These are phyloP conservation scores for Darksidea phi DNA, from an alignment of 495 filamentous ascomycete species.

Conservation along the genomic window DNA sequence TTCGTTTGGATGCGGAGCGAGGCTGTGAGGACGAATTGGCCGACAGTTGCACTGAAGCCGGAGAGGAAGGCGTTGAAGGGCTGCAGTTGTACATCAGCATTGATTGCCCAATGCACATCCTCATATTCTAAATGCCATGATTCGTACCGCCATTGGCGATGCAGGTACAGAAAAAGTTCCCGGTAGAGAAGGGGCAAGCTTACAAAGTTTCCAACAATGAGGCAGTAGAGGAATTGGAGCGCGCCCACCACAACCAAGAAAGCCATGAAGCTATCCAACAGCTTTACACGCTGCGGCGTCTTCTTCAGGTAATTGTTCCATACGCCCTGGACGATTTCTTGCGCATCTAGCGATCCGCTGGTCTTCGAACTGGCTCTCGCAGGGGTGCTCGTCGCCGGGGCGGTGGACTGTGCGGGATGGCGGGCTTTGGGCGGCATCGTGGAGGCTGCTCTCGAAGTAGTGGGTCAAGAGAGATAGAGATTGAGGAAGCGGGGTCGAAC, in stretches of 20 bases:
- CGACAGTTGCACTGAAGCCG: constrained; percentile 91
- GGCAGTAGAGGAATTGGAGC: constrained; percentile 90
- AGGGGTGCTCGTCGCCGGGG: constrained; percentile 30
- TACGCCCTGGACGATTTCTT: constrained; percentile 56
- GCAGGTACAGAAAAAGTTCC: background rate
- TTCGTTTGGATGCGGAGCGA: constrained; percentile 89
- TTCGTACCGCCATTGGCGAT: background rate
- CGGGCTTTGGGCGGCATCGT: constrained; percentile 55
- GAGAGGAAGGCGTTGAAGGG: constrained; percentile 98
- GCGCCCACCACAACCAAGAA: constrained; percentile 84
- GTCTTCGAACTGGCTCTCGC: constrained; percentile 26
- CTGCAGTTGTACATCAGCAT: constrained; percentile 45
- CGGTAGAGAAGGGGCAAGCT: constrained; percentile 39
- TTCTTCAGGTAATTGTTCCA: constrained; percentile 71
- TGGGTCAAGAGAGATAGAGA: too few relatives aligned
- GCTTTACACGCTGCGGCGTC: constrained; percentile 87
- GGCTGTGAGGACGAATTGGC: constrained; percentile 95
- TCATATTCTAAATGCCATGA: too few relatives aligned
- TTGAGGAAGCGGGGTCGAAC: too few relatives aligned
- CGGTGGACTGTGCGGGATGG: constrained; percentile 35
- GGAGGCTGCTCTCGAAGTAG: background rate
- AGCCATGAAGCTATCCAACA: constrained; percentile 87
- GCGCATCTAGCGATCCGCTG: constrained; percentile 46
- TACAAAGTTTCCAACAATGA: constrained; percentile 93
- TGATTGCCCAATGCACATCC: background rate